Percentiles rank a stretch among this genome's conserved stretches.
These are phyloP conservation scores for Paramecium octaurelia DNA, from an alignment of 73 alveolate genomes.

Conservation along the genomic window DNA sequence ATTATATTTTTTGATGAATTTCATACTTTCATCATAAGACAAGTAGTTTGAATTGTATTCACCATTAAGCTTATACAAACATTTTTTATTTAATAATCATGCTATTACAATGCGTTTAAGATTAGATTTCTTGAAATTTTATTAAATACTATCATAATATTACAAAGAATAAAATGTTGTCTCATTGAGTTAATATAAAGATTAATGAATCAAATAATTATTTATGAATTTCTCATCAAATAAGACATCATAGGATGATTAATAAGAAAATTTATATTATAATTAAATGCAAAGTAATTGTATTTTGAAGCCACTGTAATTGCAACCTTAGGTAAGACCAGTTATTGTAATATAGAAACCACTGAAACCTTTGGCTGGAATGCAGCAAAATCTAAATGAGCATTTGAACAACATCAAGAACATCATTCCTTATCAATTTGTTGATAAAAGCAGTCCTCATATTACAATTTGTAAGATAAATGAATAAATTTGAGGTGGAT, in stretches of 20 bases:
- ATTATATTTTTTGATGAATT: too few species aligned
- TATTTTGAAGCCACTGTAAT: neutral
- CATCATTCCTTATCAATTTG: neutral
- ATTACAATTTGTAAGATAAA: constrained; percentile 2
- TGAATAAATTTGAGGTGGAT: neutral
- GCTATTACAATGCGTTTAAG: too few species aligned
- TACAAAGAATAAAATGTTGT: too few species aligned
- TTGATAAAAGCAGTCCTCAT: neutral
- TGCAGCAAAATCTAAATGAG: constrained; percentile 13
- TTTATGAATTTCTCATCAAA: neutral
- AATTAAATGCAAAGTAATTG: neutral
- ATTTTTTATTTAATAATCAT: too few species aligned
- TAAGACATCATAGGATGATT: neutral
- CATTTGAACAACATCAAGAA: neutral
- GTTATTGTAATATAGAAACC: neutral
- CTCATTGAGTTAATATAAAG: too few species aligned
- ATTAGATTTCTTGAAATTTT: too few species aligned
- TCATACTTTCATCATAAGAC: too few species aligned
- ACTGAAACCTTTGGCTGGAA: neutral
- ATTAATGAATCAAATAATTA: neutral
- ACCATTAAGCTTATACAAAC: too few species aligned
- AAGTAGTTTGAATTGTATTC: too few species aligned
- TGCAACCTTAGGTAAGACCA: neutral
- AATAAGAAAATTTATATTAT: neutral
- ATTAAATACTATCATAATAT: too few species aligned